These are phyloP conservation scores for Torulaspora gathmanii DNA, from an alignment of 805 yeast genomes.

Conservation along the genomic window DNA sequence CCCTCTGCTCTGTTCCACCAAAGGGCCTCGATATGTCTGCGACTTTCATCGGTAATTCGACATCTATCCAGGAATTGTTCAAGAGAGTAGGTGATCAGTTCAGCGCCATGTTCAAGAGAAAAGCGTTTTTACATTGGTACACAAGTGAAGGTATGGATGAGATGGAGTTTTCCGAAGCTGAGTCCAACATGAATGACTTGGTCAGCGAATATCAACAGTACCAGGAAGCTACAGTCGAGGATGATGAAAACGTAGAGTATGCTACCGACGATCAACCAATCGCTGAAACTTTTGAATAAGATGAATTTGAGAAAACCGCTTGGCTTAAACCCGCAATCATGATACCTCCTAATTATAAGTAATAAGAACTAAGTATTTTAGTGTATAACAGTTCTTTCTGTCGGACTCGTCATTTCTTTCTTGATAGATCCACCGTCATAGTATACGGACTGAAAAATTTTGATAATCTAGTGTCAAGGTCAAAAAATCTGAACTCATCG, in stretches of 20 bases:
- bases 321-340: slow-evolving; percentile 2
- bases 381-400: not conserved
- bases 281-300: slow-evolving; percentile 32
- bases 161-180: slow-evolving; percentile 90
- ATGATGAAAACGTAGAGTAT: slow-evolving; percentile 69
- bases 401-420: not conserved
- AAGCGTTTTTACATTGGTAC: slow-evolving; percentile 96
- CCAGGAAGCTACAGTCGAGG: slow-evolving; percentile 75
- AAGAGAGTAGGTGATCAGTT: slow-evolving; percentile 87
- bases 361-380: not conserved
- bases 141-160: slow-evolving; percentile 96
- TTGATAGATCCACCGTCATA: not conserved
- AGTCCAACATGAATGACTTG: slow-evolving; percentile 82
- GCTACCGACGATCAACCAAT: slow-evolving; percentile 49
- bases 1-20: slow-evolving; percentile 89
- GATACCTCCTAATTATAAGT: slow-evolving; percentile 2
- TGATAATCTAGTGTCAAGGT: not conserved
- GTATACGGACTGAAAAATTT: slow-evolving; percentile 6
- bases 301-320: not conserved
- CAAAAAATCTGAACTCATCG: slow-evolving; percentile 2
- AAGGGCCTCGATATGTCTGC: slow-evolving; percentile 83
- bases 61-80: slow-evolving; percentile 87
- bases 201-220: slow-evolving; percentile 89
- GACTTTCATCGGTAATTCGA: slow-evolving; percentile 88
- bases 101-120: slow-evolving; percentile 86